Base-by-base conservation (phyloP, 2,329 filamentous ascomycete genomes). In the Ophiocordyceps robertsii region DNA sequence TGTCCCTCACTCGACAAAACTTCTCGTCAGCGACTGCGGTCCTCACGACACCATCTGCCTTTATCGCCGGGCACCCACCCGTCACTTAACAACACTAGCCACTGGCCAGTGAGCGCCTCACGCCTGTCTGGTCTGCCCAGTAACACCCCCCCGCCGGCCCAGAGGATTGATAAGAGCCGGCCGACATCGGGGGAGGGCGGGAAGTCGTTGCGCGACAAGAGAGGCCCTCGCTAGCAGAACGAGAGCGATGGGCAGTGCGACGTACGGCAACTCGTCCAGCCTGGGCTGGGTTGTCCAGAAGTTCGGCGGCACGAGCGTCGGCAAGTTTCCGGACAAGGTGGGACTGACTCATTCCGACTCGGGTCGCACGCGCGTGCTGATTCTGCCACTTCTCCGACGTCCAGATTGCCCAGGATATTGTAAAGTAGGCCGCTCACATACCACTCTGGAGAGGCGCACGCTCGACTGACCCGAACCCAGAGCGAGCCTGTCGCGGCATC, bases 301-400 rank as follows among this genome's bases (percentile, higher is more conserved):
- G 64, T 95, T 94, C 62, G 89, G 89, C 48, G 90, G 90, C 41
- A 98, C 90, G 41, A 94, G 86, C 58, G 84, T 96, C 41, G 92
- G 90, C 53, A 96, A 96, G 66, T 95, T 94, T 55, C 82, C 89
- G 41, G 73, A 77, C 52, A 82, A 82, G 64, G 70, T 74, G 56
- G 45, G 27, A 21, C 12, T 39, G 29, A 10, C 17, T 16, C n/a
- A 10, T 36, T 36, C 33, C 8, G 4, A 3, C 8, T n/a, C 32
- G 5, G 3, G 16, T 35, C 10, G 13, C 36, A 24, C 9, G 27
- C 29, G n/a, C 9, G 8, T n/a, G 24, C 11, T 21, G n/a, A 24
- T 36, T 17, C 14, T 14, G 38, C n/a, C 17, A 8, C 7, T 14
- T 24, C 17, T 5, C 27, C n/a, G 9, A 2, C 16, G 3, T 24